Base-by-base conservation (phyloP, 331 rosid genomes). In the Rhamnella rubrinervis region DNA sequence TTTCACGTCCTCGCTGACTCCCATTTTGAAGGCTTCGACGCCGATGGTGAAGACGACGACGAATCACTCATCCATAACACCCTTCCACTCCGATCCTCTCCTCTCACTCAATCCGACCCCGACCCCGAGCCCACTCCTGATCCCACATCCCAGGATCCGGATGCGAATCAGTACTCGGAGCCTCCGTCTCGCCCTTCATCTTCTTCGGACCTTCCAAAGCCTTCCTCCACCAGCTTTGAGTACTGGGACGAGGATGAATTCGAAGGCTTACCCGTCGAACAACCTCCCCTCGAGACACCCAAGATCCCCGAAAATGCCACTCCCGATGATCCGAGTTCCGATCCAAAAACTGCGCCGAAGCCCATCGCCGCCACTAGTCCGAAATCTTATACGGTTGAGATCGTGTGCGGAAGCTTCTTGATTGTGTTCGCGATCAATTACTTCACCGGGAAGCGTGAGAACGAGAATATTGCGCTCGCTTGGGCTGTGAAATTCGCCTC, bases 21-120 rank as follows among this genome's bases (percentile, higher is more conserved):
- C n/a, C 91, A 93, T 64, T 95, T 95, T 73, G 99, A 95, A 87
- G 99, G 99, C 12, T 95, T 95, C 71, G 99, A 91, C n/a, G 88
- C 85, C 61, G 93, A 85, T 5, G 93, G 86, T 4, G 17, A 74
- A 72, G 93, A 92, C 41, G 92, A 84, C 50, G 74, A 82, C 70
- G 77, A 85, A 68, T 72, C 97, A 70, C 67, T 61, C 75, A 50
- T 75, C 77, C 71, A 65, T 58, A 12, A 55, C 31, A 26, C 66
- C 69, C 49, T 47, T 25, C 79, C 75, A 50, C 78, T 76, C 71
- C 87, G 87, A 49, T 75, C 87, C 26, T 83, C 86, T 8, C 92
- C 84, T 52, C 81, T 25, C 83, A 82, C 28, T 75, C 85, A 5
- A 18, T 16, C 90, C 55, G 35, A 64, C 68, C 55, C 75, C 70